Base-by-base conservation (phyloP, 768 basidiomycete genomes). In the Leccinum variicolor region DNA sequence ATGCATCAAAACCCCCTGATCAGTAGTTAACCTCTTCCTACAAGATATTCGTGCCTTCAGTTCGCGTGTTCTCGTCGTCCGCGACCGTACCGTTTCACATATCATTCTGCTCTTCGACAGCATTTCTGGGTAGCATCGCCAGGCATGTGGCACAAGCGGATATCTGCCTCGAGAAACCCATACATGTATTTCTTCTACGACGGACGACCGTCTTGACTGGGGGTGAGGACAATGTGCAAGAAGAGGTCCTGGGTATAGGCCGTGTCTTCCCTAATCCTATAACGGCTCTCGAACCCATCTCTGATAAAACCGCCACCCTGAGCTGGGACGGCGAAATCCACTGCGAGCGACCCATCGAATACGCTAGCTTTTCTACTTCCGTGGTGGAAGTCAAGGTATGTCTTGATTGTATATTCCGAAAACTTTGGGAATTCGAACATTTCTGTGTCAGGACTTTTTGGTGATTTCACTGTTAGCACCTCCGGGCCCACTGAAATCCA, bases 51-150 rank as follows among this genome's bases (percentile, higher is more conserved):
- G 70, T 89, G 19, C 87, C 87, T 19, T 76, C 77, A 3, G 79
- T 79, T 7, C 80, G 84, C 54, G 79, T 85, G 17, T 89, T 81
- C 70, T 78, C 80, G 6, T 55, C 85, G 19, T 65, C 73, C 3
- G 85, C 87, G 55, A 75, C 69, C 7, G 84, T 89, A 15, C 85
- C 86, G 1, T 86, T 89, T 69, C 84, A 87, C 64, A 62, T 89
- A 39, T 86, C 87, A 57, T 73, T 89, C 21, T 76, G 74, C 43
- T 84, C 79, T 74, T 74, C 59, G 69, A 73, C 39, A 69, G 81
- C 63, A 63, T 84, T 65, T 51, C 41, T 74, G 39, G 53, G 31
- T 26, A 64, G 31, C 29, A 52, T 66, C 29, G 55, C 62, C 1
- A 23, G 46, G 14, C 51, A 56, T 25, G 36, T 62, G 33, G 43